These are phyloP conservation scores for Phytophthora tubulina DNA, from an alignment of 352 stramenopile species.

Conservation along the genomic window DNA sequence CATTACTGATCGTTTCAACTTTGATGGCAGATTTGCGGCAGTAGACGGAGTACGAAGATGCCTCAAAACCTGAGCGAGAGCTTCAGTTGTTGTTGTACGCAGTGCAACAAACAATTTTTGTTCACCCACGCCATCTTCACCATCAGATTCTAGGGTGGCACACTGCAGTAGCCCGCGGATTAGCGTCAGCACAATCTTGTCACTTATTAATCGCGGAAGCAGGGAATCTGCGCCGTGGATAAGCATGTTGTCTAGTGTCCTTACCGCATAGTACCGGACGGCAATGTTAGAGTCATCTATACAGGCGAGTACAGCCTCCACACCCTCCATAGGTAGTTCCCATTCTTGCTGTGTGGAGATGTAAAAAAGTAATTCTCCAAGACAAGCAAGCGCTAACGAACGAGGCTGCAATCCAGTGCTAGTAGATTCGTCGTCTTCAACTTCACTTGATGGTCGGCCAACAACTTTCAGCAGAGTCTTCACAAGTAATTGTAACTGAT, in stretches of 20 bases:
- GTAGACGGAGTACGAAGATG: slow-evolving; percentile 51
- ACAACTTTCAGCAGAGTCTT: slow-evolving; percentile 43
- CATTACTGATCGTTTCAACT: slow-evolving; percentile 45
- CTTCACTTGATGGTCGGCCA: not conserved
- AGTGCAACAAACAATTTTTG: slow-evolving; percentile 28
- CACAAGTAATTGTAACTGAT: slow-evolving; percentile 67
- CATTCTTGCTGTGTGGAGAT: slow-evolving; percentile 67
- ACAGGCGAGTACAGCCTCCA: slow-evolving; percentile 46
- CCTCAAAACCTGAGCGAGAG: slow-evolving; percentile 62
- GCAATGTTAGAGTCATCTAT: slow-evolving; percentile 55
- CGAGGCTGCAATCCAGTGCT: slow-evolving; percentile 27
- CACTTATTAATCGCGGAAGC: slow-evolving; percentile 49
- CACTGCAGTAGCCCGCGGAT: slow-evolving; percentile 43
- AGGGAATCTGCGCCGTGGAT: slow-evolving; percentile 49
- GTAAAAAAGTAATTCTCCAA: slow-evolving; percentile 84
- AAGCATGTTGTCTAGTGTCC: slow-evolving; percentile 74
- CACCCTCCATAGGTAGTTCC: slow-evolving; percentile 41
- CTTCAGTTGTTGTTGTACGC: slow-evolving; percentile 55
- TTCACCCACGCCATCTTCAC: slow-evolving; percentile 11
- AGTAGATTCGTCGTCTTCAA: not conserved
- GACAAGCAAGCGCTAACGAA: slow-evolving; percentile 53
- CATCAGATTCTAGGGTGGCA: not conserved
- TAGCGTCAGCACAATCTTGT: slow-evolving; percentile 51
- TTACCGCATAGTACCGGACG: slow-evolving; percentile 64
- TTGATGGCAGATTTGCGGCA: slow-evolving; percentile 29